phyloP scores from a whole-genome alignment of 2,329 filamentous ascomycete genomes.

The Rutstroemia sydowiana region DNA sequence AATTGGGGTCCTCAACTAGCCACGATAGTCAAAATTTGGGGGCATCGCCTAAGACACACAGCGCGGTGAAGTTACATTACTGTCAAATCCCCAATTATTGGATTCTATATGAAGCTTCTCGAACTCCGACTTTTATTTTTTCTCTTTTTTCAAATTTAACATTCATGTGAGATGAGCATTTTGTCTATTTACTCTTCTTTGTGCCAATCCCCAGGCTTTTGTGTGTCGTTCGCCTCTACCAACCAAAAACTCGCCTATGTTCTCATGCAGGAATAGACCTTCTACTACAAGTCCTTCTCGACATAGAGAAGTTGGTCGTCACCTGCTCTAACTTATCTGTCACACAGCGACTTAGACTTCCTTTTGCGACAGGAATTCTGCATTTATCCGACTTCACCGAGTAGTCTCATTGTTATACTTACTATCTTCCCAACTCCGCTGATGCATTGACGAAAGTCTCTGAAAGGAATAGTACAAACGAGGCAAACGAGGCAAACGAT shows the following conservation, averaged over 20 bases:
- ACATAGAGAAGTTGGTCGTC: neutral
- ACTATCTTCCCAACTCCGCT: neutral
- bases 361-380: neutral
- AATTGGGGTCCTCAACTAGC: too few species aligned
- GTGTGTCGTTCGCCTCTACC: neutral
- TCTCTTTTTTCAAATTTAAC: neutral
- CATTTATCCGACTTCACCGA: neutral
- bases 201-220: neutral
- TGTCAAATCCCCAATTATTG: too few species aligned
- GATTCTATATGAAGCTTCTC: neutral
- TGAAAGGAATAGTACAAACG: neutral
- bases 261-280: neutral
- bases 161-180: neutral
- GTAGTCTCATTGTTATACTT: neutral
- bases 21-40: too few species aligned
- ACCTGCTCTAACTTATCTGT: neutral
- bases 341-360: neutral
- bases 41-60: too few species aligned
- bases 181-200: neutral
- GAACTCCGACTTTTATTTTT: neutral
- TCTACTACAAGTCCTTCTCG: neutral
- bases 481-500: neutral
- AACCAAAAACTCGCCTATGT: neutral
- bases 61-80: too few species aligned
- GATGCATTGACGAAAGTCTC: neutral